Base-by-base conservation (phyloP, 2,329 filamentous ascomycete genomes). In the Zelopaecilomyces penicillatus region DNA sequence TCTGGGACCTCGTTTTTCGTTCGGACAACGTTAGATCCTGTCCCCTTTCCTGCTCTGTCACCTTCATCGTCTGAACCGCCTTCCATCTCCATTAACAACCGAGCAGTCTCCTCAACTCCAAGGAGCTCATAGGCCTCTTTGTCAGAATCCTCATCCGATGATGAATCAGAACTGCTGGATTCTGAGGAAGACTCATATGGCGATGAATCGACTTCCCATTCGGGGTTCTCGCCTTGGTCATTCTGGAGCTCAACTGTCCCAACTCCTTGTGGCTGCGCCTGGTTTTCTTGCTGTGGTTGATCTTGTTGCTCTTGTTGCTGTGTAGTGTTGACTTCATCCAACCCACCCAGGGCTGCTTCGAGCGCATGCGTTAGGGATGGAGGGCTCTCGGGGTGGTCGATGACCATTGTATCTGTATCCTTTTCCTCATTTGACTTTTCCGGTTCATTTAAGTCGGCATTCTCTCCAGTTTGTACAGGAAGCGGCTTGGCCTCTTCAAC, bases 181-280 rank as follows among this genome's bases (percentile, higher is more conserved):
- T 78, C 73, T 0, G 73, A 75, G 0, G 78, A 86, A 5, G 83
- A 86, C 56, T 82, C 79, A 57, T 85, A 85, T 0, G 85, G 85
- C 0, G 83, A 87, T 2, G 85, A 89, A 56, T 91, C 86, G 6
- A 75, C 69, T 59, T 95, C 87, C 87, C 88, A 97, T 63, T 96
- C 90, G 3, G 85, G 82, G 37, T 84, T 71, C 8, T 66, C 69
- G 44, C 55, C 54, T 40, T 63, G 52, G 9, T 62, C 63, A 32
- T 58, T 57, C 39, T 63, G 61, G n/a, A 63, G 57, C 19, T 19
- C 19, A 19, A 19, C 51, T 10, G 50, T 30, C 30, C 33, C 45
- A 3, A 39, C 39, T 11, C 33, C 49, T 31, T 30, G 43, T 19
- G 19, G 19, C 43, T 40, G 44, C 3, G 39, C 39, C 31, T 45